Evolutionary conservation across 148 eudicot species (phyloP).

Genomic region (Hydrangea macrophylla): DNA sequence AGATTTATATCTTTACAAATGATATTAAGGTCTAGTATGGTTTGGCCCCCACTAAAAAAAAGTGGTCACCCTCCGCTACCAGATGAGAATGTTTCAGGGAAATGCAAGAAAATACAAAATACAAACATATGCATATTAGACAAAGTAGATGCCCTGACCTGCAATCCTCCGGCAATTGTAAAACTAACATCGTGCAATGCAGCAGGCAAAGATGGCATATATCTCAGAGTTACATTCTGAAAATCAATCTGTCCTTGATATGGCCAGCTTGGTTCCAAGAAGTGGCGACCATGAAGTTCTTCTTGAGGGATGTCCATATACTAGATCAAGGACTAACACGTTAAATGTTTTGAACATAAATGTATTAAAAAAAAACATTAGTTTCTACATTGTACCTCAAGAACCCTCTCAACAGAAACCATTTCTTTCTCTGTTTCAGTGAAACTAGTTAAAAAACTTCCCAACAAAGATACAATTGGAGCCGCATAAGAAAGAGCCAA

Average conservation of each 20-base stretch:
- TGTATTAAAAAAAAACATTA: background rate
- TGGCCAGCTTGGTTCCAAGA: slow-evolving; percentile 61
- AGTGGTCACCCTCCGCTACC: too few relatives aligned
- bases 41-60: too few relatives aligned
- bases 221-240: slow-evolving; percentile 76
- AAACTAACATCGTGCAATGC: slow-evolving; percentile 65
- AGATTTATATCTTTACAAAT: too few relatives aligned
- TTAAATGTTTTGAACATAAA: background rate
- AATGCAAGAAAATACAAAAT: background rate
- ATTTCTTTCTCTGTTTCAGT: slow-evolving; percentile 97
- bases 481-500: slow-evolving; percentile 95
- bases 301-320: slow-evolving; percentile 90
- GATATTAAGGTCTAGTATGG: too few relatives aligned
- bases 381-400: slow-evolving; percentile 47
- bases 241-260: slow-evolving; percentile 67
- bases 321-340: slow-evolving; percentile 32
- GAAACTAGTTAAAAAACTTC: slow-evolving; percentile 89
- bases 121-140: background rate
- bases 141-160: slow-evolving; percentile 35
- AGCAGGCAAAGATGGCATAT: slow-evolving; percentile 81
- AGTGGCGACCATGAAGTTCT: slow-evolving; percentile 39
- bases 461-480: slow-evolving; percentile 81
- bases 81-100: too few relatives aligned
- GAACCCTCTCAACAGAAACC: slow-evolving; percentile 94
- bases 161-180: slow-evolving; percentile 67